phyloP scores from a whole-genome alignment of 768 basidiomycete species.

The Lentinula lateritia region DNA sequence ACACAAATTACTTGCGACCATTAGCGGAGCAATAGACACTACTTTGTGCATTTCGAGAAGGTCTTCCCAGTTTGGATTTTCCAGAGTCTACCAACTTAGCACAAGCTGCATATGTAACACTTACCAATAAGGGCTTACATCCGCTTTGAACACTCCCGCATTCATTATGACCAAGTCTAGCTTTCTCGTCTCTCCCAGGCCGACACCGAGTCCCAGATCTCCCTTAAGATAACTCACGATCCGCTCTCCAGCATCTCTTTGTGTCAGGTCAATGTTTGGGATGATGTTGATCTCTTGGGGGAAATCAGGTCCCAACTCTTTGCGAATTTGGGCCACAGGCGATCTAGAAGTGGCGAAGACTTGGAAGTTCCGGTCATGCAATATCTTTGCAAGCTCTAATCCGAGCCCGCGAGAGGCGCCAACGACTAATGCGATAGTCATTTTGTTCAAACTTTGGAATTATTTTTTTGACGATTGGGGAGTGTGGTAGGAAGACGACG shows the following conservation, averaged over 20 bases:
- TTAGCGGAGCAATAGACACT: conserved; percentile 37
- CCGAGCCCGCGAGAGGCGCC: conserved; percentile 43
- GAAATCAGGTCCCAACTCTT: conserved; percentile 14
- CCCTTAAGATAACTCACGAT: conserved; percentile 18
- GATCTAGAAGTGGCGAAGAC: conserved; percentile 36
- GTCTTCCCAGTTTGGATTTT: conserved; percentile 28
- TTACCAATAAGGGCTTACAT: conserved; percentile 21
- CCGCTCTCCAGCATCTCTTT: conserved; percentile 27
- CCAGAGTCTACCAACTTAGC: conserved; percentile 25
- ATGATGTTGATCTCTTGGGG: conserved; percentile 29
- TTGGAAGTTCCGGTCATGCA: conserved; percentile 15
- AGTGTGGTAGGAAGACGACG: neutral
- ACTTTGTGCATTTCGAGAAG: conserved; percentile 41
- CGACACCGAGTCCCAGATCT: conserved; percentile 19
- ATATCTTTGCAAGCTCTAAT: conserved; percentile 25
- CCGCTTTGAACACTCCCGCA: conserved; percentile 33
- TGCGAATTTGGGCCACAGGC: neutral
- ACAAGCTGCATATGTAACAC: neutral
- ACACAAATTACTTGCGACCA: conserved; percentile 25
- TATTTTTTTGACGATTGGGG: neutral
- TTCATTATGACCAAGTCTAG: conserved; percentile 31
- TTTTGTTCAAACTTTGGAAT: neutral
- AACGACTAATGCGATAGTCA: conserved; percentile 29
- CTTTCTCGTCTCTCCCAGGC: conserved; percentile 12
- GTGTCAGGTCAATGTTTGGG: conserved; percentile 27